Evolutionary conservation across 129 eudicot genomes (phyloP).

Genomic region (Pulicaria dysenterica): DNA sequence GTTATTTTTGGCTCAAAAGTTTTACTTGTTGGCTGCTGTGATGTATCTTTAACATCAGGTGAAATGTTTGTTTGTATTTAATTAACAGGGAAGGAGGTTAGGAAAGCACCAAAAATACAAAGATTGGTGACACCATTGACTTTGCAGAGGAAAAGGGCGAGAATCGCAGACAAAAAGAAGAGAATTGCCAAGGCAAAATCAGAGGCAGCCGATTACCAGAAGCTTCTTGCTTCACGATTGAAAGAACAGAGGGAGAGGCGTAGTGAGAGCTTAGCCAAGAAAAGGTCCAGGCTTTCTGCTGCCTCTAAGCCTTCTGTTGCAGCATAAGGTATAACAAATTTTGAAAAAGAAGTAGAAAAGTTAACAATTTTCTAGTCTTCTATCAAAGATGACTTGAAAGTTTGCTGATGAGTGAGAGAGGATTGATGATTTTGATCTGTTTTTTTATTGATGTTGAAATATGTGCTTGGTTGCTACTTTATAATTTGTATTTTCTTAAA

Average conservation of each 20-base stretch:
- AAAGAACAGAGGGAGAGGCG: conserved; percentile 77
- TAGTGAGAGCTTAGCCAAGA: conserved; percentile 79
- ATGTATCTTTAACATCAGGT: too few species aligned
- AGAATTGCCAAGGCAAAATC: conserved; percentile 68
- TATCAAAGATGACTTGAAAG: conserved; percentile 3
- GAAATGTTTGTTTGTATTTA: background rate
- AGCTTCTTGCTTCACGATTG: conserved; percentile 68
- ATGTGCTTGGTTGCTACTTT: conserved; percentile 11
- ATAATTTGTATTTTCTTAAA: background rate
- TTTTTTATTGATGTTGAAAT: background rate
- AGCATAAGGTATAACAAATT: conserved; percentile 20
- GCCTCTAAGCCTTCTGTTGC: conserved; percentile 62
- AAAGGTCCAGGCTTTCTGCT: conserved; percentile 60
- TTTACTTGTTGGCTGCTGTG: too few species aligned
- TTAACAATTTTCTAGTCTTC: background rate
- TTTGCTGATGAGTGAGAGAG: conserved; percentile 5
- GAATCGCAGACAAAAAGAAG: conserved; percentile 72
- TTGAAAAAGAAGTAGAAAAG: background rate
- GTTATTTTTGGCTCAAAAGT: too few species aligned
- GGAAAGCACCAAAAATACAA: conserved; percentile 78
- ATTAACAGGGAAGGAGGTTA: conserved; percentile 54
- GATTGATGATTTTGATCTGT: conserved; percentile 9
- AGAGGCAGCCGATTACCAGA: conserved; percentile 74
- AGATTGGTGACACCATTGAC: conserved; percentile 78
- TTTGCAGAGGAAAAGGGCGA: conserved; percentile 69